Conservation (phyloP, 78 protist species). For the Anaeramoeba flamelloides region DNA sequence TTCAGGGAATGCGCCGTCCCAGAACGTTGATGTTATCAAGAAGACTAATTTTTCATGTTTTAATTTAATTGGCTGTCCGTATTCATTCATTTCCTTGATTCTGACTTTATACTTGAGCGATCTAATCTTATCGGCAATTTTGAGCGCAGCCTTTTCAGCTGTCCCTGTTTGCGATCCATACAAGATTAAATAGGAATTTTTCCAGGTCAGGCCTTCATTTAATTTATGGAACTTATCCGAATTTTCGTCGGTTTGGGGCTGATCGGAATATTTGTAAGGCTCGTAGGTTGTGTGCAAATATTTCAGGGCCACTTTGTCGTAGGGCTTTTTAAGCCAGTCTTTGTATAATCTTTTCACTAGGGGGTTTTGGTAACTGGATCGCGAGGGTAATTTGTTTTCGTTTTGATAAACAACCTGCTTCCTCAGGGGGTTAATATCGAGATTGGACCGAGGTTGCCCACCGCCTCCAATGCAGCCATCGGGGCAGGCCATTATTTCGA, state of each 20-base stretch:
- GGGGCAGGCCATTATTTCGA: conserved; percentile 82
- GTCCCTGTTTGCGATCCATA: conserved; percentile 8
- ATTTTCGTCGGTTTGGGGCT: no score
- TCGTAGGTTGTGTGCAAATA: conserved; percentile 35
- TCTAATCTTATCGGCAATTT: not conserved
- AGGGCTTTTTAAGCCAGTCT: conserved; percentile 10
- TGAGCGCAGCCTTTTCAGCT: conserved; percentile 1
- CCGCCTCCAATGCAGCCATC: conserved; percentile 45
- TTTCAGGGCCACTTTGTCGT: conserved; percentile 15
- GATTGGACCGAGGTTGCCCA: conserved; percentile 26
- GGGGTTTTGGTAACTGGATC: conserved; percentile 25
- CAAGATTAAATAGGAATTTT: no score
- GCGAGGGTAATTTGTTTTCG: not conserved
- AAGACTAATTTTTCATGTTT: not conserved
- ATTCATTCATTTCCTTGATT: not conserved
- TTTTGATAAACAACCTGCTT: not conserved
- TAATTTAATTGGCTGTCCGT: not conserved
- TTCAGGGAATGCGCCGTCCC: conserved; percentile 16
- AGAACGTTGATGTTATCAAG: not conserved
- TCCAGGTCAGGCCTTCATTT: no score
- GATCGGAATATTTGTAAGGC: no score
- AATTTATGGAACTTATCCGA: no score
- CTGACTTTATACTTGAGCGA: not conserved
- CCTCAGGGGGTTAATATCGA: not conserved
- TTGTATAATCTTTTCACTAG: not conserved